Base-by-base conservation (phyloP, 2,329 filamentous ascomycete species). In the Rachicladosporium sp. region DNA sequence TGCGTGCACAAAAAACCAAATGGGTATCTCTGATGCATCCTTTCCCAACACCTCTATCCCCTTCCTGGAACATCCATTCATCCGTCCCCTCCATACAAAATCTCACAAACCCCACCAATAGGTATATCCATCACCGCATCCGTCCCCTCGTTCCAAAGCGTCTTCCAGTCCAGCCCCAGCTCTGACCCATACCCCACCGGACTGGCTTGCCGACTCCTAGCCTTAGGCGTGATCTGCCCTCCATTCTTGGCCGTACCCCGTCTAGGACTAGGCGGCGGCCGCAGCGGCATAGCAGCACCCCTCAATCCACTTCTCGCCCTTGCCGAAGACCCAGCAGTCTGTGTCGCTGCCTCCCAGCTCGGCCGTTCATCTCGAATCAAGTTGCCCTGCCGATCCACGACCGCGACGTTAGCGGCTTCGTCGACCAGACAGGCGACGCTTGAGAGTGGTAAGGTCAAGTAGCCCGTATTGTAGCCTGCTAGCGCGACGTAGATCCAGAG, bases 41-140 rank as follows among this genome's bases (percentile, higher is more conserved):
- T n/a, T n/a, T n/a, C n/a, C n/a, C n/a, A n/a, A n/a, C n/a, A n/a
- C n/a, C n/a, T n/a, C n/a, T n/a, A n/a, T n/a, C n/a, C n/a, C n/a
- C n/a, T n/a, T n/a, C n/a, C n/a, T n/a, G n/a, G n/a, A n/a, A n/a
- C n/a, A n/a, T n/a, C n/a, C n/a, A n/a, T n/a, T n/a, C n/a, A n/a
- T n/a, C n/a, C n/a, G n/a, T n/a, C n/a, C n/a, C 23, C 23, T 27
- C 86, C 88, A 61, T 96, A 98, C 13, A 98, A 59, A 29, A 98
- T 78, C 65, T 98, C 88, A 56, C 89, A 96, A 2, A 96, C 89
- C 1, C 89, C 91, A 7, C 87, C 88, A 48, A 96, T 74, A 6
- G 91, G 91, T 36, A 98, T 80, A 64, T 98, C 91, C 83, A 98
- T 83, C 6, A 96, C 91, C 1, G 87, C 91, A 68, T 98, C 91